phyloP scores from a whole-genome alignment of 306 rosid genomes.

The Castanea sativa region DNA sequence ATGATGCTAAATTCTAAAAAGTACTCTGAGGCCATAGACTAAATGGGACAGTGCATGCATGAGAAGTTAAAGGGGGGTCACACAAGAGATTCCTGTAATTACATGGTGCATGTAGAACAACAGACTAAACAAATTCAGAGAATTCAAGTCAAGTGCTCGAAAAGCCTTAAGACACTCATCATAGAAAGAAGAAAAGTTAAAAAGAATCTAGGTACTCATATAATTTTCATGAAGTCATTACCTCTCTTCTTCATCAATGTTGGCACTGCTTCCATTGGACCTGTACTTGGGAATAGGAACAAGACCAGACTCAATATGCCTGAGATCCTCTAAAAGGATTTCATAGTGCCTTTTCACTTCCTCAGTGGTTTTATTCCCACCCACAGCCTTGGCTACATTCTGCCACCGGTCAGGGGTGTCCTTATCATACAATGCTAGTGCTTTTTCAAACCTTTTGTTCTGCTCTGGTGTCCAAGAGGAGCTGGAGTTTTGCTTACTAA shows the following conservation, averaged over 20 bases:
- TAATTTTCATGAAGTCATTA: neutral
- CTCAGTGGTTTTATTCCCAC: slow-evolving; percentile 36
- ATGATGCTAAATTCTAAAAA: neutral
- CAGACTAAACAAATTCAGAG: no score
- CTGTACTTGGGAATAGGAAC: slow-evolving; percentile 56
- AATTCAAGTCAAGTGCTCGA: no score
- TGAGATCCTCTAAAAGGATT: slow-evolving; percentile 56
- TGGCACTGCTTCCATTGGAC: slow-evolving; percentile 16
- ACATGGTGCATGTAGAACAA: no score
- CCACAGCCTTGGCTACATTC: slow-evolving; percentile 55
- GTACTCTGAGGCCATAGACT: neutral
- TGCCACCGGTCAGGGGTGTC: slow-evolving; percentile 66
- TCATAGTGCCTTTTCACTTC: slow-evolving; percentile 62
- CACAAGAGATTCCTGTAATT: no score
- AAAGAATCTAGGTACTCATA: neutral
- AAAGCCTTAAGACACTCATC: no score
- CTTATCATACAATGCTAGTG: slow-evolving; percentile 57
- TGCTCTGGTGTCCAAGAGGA: slow-evolving; percentile 56
- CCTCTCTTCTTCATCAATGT: slow-evolving; percentile 41
- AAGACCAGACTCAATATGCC: slow-evolving; percentile 48
- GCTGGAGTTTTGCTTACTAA: slow-evolving; percentile 34
- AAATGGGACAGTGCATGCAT: neutral
- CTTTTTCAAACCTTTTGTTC: slow-evolving; percentile 59
- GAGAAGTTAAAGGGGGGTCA: neutral
- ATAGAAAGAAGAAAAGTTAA: neutral